These are phyloP conservation scores for Pharnaceum exiguum DNA, from an alignment of 148 eudicot species.

Conservation along the genomic window DNA sequence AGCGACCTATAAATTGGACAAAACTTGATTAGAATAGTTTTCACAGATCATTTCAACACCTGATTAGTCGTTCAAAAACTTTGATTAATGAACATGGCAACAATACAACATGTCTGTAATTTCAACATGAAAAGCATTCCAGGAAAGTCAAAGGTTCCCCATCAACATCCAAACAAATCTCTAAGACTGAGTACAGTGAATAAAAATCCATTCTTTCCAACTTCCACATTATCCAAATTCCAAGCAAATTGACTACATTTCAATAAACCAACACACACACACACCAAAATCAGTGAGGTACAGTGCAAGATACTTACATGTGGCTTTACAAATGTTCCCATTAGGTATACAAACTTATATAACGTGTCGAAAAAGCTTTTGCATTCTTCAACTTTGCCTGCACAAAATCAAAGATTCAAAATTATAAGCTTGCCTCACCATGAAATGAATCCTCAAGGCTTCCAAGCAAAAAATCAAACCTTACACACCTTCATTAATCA, in stretches of 20 bases:
- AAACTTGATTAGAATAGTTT: background rate
- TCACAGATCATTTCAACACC: background rate
- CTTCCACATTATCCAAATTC: background rate
- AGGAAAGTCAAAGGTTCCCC: background rate
- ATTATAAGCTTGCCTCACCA: background rate
- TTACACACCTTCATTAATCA: slow-evolving; percentile 72
- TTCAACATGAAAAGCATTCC: background rate
- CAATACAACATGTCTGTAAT: background rate
- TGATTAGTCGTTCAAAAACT: background rate
- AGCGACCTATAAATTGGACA: slow-evolving; percentile 54
- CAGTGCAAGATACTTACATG: slow-evolving; percentile 47
- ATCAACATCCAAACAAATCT: too few relatives aligned
- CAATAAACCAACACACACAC: background rate
- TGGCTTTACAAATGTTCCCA: slow-evolving; percentile 94
- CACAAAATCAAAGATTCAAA: slow-evolving; percentile 19
- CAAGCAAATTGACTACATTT: background rate
- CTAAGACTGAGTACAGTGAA: background rate
- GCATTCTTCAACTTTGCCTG: slow-evolving; percentile 86
- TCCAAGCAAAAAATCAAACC: background rate
- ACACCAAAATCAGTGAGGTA: background rate
- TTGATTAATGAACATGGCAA: background rate
- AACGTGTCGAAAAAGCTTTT: slow-evolving; percentile 55
- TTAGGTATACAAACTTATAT: slow-evolving; percentile 75
- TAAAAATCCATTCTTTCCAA: background rate
- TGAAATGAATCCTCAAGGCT: background rate